Evolutionary conservation across 371 early-diverging fungal genomes (phyloP), one percentile per base, ranked within the genome.

Genomic region (Mucor piriformis): DNA sequence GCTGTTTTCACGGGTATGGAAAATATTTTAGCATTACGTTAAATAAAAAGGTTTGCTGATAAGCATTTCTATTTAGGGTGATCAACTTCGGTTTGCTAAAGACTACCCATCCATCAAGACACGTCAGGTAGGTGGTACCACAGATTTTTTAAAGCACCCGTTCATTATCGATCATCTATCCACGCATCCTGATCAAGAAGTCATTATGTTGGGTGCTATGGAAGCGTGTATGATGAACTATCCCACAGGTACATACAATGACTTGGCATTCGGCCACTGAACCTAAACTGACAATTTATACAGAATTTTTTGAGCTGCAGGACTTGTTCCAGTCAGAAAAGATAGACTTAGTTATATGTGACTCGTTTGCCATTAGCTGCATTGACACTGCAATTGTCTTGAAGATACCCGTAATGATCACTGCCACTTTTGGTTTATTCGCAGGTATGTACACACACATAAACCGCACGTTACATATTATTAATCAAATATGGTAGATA

Each of bases 11-110:
- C 53, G 44, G 21, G 64, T 64, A 64, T n/a, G n/a, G n/a, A n/a
- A n/a, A n/a, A n/a, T n/a, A n/a, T n/a, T n/a, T n/a, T n/a, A n/a
- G n/a, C n/a, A n/a, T n/a, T n/a, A n/a, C n/a, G n/a, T n/a, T n/a
- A n/a, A n/a, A n/a, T n/a, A n/a, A n/a, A n/a, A n/a, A n/a, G n/a
- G n/a, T n/a, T n/a, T n/a, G n/a, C n/a, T n/a, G n/a, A n/a, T n/a
- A n/a, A n/a, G n/a, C n/a, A n/a, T n/a, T n/a, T n/a, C n/a, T 29
- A 16, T 16, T 32, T 50, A 73, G 64, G 73, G 59, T 34, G 65
- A 63, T 29, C 62, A 67, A 24, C 12, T 43, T 10, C 37, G 20
- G 4, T 65, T 64, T 57, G 58, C 54, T 24, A 50, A 65, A 16
- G 23, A 35, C 5, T 67, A 53, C 38, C 58, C 66, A 34, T n/a